Evolutionary conservation across 2,329 filamentous ascomycete species (phyloP), one percentile per base, ranked within the genome.

Genomic region (Fusarium tjaetaba): DNA sequence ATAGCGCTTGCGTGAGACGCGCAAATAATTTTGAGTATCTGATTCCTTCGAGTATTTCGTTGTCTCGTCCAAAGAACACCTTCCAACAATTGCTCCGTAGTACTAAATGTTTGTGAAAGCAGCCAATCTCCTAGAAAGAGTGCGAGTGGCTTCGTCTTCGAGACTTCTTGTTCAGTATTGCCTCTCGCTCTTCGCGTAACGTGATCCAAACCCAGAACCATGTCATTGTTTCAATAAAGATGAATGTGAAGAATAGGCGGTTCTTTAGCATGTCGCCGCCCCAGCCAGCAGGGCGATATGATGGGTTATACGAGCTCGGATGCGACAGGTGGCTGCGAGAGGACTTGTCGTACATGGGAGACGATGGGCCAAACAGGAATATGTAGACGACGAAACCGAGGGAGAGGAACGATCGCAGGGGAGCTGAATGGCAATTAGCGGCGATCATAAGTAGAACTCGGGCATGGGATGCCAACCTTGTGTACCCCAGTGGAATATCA

Each of bases 131-230:
- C 46, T 64, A 78, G 48, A 71, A 57, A 38, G 65, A 46, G 32
- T 76, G 68, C 24, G 76, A 78, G 32, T 76, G 56, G 34, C 76
- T 77, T 34, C 75, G 64, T 58, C 70, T 80, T 72, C 78, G 80
- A 28, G 79, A 80, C 79, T 85, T 84, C 71, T 82, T 83, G 13
- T 77, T 77, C 15, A 85, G 65, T 6, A 88, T 78, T 26, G 80
- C 82, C 9, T 77, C 72, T n/a, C 84, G 79, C 84, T 94, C 92
- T 78, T 94, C 92, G 59, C 90, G 86, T 76, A 94, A 81, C 9
- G 90, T 92, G 36, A 92, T 86, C 87, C 91, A 94, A 30, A 90
- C 90, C 95, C 95, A 97, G 82, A 97, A 95, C 94, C 95, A 97
- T 70, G 89, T 88, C 74, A 94, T 86, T 81, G 94, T 89, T 85